These are phyloP conservation scores for Spathaspora hagerdaliae DNA, from an alignment of 805 yeast species.

Conservation along the genomic window DNA sequence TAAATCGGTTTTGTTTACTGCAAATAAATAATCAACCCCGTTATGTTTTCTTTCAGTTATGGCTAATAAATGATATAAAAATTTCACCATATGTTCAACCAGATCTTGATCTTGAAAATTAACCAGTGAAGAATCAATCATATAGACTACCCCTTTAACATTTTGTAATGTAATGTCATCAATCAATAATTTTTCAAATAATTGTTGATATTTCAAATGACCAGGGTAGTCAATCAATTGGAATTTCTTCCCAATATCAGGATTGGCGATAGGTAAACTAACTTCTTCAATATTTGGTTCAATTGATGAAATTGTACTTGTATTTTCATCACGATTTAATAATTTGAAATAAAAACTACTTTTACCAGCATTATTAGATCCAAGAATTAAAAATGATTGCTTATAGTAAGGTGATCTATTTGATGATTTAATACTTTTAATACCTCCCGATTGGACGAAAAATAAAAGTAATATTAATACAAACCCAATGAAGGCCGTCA, in stretches of 20 bases:
- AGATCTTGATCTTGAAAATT: constrained; percentile 38
- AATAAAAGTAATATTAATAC: constrained; percentile 19
- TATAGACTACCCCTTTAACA: constrained; percentile 65
- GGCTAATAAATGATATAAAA: constrained; percentile 55
- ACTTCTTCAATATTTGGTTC: constrained; percentile 30
- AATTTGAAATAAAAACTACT: constrained; percentile 49
- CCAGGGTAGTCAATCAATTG: constrained; percentile 84
- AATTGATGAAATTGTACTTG: constrained; percentile 32
- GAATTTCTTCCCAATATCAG: constrained; percentile 32
- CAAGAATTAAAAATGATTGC: constrained; percentile 62
- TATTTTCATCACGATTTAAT: constrained; percentile 10
- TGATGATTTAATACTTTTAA: constrained; percentile 6
- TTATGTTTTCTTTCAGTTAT: constrained; percentile 60
- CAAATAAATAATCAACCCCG: constrained; percentile 72
- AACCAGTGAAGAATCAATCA: constrained; percentile 71
- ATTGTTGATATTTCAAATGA: constrained; percentile 66
- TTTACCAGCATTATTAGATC: constrained; percentile 65
- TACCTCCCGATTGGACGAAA: constrained; percentile 19
- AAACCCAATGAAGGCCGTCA: constrained; percentile 25
- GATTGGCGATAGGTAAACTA: constrained; percentile 30
- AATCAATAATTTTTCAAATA: constrained; percentile 48
- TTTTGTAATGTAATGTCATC: constrained; percentile 33
- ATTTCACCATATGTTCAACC: constrained; percentile 47
- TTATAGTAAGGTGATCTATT: constrained; percentile 18
- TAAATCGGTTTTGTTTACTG: constrained; percentile 81